A percentile compares a stretch with the other conserved stretches of the same genome.
Conservation (phyloP, 768 basidiomycete species). For the Russula abietina region DNA sequence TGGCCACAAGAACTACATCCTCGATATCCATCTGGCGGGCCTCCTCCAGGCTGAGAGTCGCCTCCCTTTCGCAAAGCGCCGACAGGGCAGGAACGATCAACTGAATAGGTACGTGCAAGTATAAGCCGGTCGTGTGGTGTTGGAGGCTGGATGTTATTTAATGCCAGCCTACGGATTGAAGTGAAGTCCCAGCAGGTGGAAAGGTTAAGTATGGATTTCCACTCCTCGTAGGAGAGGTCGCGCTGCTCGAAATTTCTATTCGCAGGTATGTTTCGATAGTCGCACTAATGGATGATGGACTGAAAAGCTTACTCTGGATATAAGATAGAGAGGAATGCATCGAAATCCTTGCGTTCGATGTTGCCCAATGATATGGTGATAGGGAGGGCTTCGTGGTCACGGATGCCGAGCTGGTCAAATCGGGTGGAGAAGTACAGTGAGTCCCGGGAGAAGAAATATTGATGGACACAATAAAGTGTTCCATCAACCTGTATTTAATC, state of each 20-base stretch:
- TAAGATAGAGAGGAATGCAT: constrained; percentile 15
- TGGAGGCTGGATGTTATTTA: too few species aligned
- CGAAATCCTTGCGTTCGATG: constrained; percentile 14
- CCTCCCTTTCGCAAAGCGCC: constrained; percentile 7
- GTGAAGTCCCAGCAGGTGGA: too few species aligned
- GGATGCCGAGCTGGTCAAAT: not conserved
- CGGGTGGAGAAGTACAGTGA: constrained; percentile 14
- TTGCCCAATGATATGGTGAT: too few species aligned
- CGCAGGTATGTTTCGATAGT: not conserved
- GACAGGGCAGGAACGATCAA: constrained; percentile 13
- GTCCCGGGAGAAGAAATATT: constrained; percentile 19
- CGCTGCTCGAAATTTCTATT: constrained; percentile 7
- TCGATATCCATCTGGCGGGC: constrained; percentile 7
- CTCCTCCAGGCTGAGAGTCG: not conserved
- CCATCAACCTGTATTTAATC: too few species aligned
- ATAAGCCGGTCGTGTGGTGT: too few species aligned
- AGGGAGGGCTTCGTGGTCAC: too few species aligned
- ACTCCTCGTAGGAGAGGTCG: too few species aligned
- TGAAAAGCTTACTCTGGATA: constrained; percentile 14
- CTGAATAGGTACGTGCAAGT: too few species aligned
- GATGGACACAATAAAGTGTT: too few species aligned
- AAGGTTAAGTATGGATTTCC: too few species aligned
- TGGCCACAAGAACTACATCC: constrained; percentile 10
- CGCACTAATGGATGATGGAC: not conserved
- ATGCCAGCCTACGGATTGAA: too few species aligned